Percentiles rank a stretch among this genome's conserved stretches.
These are phyloP conservation scores for Achaetomiella virescens DNA, from an alignment of 495 filamentous ascomycete species.

Conservation along the genomic window DNA sequence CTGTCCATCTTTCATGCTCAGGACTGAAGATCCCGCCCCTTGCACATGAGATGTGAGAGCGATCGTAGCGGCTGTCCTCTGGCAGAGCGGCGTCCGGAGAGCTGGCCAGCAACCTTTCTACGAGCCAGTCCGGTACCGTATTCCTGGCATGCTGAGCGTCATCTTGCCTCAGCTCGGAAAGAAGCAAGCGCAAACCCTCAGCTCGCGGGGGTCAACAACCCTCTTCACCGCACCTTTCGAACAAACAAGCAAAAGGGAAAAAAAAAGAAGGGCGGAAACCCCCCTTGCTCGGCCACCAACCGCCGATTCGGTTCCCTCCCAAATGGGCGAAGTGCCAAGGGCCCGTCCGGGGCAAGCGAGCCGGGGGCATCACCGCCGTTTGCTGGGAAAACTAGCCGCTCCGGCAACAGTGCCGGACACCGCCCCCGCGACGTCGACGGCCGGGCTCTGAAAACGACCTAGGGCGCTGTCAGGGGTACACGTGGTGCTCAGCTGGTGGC, in stretches of 20 bases:
- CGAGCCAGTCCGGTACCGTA: neutral
- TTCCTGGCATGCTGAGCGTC: neutral
- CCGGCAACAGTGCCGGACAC: slow-evolving; percentile 8
- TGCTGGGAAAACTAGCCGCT: no score
- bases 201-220: neutral
- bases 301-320: slow-evolving; percentile 5
- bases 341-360: slow-evolving; percentile 6
- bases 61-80: neutral
- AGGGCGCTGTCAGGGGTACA: slow-evolving; percentile 16
- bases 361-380: no score
- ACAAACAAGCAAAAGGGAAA: neutral
- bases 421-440: neutral
- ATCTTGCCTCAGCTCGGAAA: neutral
- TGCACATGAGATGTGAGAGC: slow-evolving; percentile 6
- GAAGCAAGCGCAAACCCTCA: neutral
- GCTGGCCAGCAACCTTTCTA: neutral
- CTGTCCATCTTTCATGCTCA: neutral
- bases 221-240: slow-evolving; percentile 17
- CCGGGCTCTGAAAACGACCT: slow-evolving; percentile 2
- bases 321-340: slow-evolving; percentile 3
- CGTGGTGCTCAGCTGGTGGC: slow-evolving; percentile 17
- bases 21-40: neutral
- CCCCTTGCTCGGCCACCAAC: slow-evolving; percentile 11
- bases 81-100: neutral
- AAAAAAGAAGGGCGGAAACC: neutral